phyloP scores from a whole-genome alignment of 176 grass and related monocot species.

The Miscanthus lutarioriparius region DNA sequence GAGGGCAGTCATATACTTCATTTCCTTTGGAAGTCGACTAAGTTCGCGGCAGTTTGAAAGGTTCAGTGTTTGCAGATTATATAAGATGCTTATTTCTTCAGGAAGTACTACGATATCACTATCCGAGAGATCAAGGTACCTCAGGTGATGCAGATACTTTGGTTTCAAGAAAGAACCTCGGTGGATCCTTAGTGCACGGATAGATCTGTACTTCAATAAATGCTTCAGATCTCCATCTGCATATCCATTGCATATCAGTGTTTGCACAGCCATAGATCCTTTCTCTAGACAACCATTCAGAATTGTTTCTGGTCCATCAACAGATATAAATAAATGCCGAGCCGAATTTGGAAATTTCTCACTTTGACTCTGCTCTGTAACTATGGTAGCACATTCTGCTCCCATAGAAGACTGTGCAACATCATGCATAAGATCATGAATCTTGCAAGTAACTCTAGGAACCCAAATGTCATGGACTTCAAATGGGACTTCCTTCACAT shows the following conservation, averaged over 20 bases:
- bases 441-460: neutral
- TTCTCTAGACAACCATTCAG: too few species aligned
- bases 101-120: neutral
- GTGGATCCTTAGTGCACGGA: too few species aligned
- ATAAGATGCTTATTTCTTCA: neutral
- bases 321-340: too few species aligned
- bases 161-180: too few species aligned
- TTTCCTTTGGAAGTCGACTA: neutral
- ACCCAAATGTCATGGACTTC: rapidly evolving
- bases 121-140: neutral
- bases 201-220: too few species aligned
- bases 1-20: neutral
- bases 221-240: too few species aligned
- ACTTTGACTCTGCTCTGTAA: neutral
- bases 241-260: too few species aligned
- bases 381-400: neutral
- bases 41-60: neutral
- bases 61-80: neutral
- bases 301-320: too few species aligned
- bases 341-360: neutral
- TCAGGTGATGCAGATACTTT: neutral
- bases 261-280: too few species aligned
- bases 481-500: neutral
- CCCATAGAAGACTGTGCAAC: slow-evolving; percentile 14
- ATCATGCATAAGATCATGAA: slow-evolving; percentile 19